Percentiles rank a stretch among this genome's conserved stretches.
phyloP scores from a whole-genome alignment of 306 rosid genomes.

The Arachis stenosperma region DNA sequence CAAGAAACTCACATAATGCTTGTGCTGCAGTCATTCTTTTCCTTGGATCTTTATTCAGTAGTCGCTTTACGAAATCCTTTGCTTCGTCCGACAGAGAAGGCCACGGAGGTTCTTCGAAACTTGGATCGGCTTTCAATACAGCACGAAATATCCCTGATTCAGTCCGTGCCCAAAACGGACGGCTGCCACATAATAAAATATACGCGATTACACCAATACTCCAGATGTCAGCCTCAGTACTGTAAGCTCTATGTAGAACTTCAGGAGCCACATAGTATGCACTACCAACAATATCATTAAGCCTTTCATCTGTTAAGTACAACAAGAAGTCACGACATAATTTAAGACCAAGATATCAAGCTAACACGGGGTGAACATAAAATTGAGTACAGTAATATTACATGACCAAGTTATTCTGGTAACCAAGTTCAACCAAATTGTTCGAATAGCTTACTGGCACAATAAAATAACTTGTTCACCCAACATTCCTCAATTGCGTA shows the following conservation, averaged over 20 bases:
- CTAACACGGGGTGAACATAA: background rate
- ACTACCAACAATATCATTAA: slow-evolving; percentile 94
- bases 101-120: slow-evolving; percentile 93
- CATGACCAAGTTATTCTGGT: too few relatives aligned
- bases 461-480: too few relatives aligned
- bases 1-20: slow-evolving; percentile 68
- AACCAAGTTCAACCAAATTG: too few relatives aligned
- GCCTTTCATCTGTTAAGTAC: slow-evolving; percentile 79
- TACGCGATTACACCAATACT: slow-evolving; percentile 96
- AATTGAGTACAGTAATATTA: too few relatives aligned
- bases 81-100: slow-evolving; percentile 82
- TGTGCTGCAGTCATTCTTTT: slow-evolving; percentile 94
- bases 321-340: slow-evolving; percentile 32
- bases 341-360: slow-evolving; percentile 6
- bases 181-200: slow-evolving; percentile 91
- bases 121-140: slow-evolving; percentile 88
- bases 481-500: background rate
- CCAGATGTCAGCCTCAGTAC: slow-evolving; percentile 94
- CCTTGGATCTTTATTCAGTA: slow-evolving; percentile 86
- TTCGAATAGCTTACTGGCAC: too few relatives aligned
- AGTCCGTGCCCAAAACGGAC: slow-evolving; percentile 97
- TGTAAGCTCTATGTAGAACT: slow-evolving; percentile 88
- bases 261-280: slow-evolving; percentile 99
- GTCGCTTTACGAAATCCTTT: slow-evolving; percentile 80
- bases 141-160: slow-evolving; percentile 94